These are phyloP conservation scores for Ammopiptanthus mongolicus DNA, from an alignment of 306 rosid genomes.

Conservation along the genomic window DNA sequence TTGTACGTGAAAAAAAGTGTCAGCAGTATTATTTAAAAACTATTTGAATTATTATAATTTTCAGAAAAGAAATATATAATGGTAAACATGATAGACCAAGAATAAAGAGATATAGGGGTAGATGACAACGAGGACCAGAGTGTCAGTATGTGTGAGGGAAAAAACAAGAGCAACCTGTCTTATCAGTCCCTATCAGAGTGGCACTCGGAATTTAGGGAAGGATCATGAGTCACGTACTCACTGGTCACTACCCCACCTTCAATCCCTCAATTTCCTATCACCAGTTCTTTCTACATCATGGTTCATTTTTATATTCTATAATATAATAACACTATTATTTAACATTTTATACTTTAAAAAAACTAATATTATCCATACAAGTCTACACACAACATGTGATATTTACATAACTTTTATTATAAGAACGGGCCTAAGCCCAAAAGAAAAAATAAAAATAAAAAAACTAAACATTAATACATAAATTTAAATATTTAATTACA, in stretches of 20 bases:
- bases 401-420: no score
- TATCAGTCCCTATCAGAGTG: slow-evolving; percentile 34
- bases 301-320: not conserved
- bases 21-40: no score
- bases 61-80: not conserved
- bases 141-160: not conserved
- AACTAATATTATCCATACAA: no score
- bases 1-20: not conserved
- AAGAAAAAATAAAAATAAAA: no score
- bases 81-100: not conserved
- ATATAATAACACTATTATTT: not conserved
- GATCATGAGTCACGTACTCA: slow-evolving; percentile 32
- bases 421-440: no score
- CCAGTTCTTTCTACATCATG: not conserved
- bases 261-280: not conserved
- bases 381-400: no score
- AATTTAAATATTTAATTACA: no score
- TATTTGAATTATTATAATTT: not conserved
- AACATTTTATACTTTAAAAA: no score
- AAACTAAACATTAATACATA: no score
- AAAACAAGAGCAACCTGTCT: slow-evolving; percentile 30
- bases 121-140: slow-evolving; percentile 24
- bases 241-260: not conserved
- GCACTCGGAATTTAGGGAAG: slow-evolving; percentile 49
- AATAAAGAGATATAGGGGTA: not conserved